Evolutionary conservation across 108 stramenopile genomes (phyloP), one percentile per base, ranked within the genome.

Genomic region (Licmophora abbreviata): DNA sequence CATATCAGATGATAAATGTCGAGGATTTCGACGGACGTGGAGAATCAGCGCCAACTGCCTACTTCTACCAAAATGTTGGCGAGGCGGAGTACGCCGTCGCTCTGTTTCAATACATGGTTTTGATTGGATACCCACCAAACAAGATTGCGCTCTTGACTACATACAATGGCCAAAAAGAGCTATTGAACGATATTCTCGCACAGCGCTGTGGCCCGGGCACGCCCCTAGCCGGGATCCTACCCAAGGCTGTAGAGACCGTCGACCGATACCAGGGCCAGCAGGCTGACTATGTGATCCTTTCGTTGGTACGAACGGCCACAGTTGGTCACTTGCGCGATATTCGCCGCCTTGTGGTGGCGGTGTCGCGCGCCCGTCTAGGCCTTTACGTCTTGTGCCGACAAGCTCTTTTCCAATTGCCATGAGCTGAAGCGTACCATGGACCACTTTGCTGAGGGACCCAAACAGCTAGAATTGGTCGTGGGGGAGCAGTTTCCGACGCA

Each of bases 261-360:
- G 99, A 99, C 74, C 81, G 94, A 48, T 98, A 93, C 59, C 97
- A 98, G 73, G 99, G 99, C 15, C 95, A 96, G 64, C 95, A 98
- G 63, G 95, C 92, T 56, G 95, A 98, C 71, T 86, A 70, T 52
- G 83, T 99, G 14, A 71, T 99, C 28, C 59, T 99, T 42, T 93
- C 91, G 20, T 67, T 99, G 22, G 96, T 97, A 11, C 68, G 99
- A 15, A 97, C 98, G 2, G 71, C 83, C 47, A 49, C 77, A 10
- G 89, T 97, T 5, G 98, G 98, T 9, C 96, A 99, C 68, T 27
- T 99, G 20, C 73, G 94, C 6, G 98, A 99, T 59, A 72, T 97
- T 24, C 85, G 98, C 22, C 95, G 98, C 53, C 71, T 97, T 14
- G 92, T 97, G 17, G 98, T 99, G 8, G 95, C 98, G 0, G 71